Evolutionary conservation across 2,329 filamentous ascomycete species (phyloP).

Genomic region (Botrytis fabae): DNA sequence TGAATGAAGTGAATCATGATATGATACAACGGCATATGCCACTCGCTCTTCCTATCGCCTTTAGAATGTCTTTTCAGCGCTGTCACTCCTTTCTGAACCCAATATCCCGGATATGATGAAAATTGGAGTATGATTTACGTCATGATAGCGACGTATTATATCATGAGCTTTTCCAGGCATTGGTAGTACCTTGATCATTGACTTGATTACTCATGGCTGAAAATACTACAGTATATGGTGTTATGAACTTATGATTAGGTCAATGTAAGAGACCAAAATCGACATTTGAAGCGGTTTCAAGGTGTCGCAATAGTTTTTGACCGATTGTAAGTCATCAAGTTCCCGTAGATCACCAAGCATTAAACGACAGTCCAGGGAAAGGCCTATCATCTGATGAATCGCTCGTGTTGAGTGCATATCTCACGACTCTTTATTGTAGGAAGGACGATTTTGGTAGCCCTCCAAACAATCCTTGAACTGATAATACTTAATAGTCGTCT

Average conservation of each 20-base stretch:
- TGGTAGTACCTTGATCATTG: background rate
- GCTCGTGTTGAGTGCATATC: background rate
- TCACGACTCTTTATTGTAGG: background rate
- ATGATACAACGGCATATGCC: background rate
- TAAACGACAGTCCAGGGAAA: background rate
- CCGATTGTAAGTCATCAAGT: background rate
- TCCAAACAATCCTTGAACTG: conserved; percentile 8
- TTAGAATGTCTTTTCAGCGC: background rate
- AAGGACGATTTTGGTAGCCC: background rate
- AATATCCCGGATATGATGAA: background rate
- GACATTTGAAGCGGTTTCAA: background rate
- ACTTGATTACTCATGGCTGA: background rate
- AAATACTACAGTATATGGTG: background rate
- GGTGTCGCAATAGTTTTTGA: background rate
- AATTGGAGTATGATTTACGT: background rate
- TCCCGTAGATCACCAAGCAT: background rate
- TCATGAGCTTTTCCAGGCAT: too few species aligned
- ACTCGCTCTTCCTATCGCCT: background rate
- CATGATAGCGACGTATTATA: background rate
- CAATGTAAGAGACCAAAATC: background rate
- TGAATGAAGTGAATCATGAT: background rate
- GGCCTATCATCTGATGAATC: background rate
- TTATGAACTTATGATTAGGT: background rate
- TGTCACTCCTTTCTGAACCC: background rate
- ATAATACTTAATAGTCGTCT: background rate